Conservation (phyloP, 805 yeast genomes). For the Pichia heedii region DNA sequence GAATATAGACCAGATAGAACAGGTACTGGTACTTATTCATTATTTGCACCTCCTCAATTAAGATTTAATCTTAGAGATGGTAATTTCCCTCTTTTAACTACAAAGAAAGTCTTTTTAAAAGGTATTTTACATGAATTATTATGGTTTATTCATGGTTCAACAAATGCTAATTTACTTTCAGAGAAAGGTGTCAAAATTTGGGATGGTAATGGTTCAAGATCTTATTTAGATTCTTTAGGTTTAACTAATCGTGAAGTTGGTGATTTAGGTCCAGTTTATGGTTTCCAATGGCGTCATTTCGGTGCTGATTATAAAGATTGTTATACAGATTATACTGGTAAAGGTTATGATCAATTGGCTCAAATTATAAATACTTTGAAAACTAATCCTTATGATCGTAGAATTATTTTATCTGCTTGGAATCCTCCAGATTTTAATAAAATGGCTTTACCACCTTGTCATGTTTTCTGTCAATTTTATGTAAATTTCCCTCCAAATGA, state of each 20-base stretch:
- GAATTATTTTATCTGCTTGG: conserved; percentile 96
- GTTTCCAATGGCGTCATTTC: conserved; percentile 99
- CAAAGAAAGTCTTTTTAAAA: conserved; percentile 83
- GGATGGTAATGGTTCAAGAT: conserved; percentile 98
- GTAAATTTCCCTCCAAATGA: conserved; percentile 65
- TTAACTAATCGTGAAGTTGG: conserved; percentile 76
- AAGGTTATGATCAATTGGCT: conserved; percentile 85
- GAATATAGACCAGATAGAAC: conserved; percentile 93
- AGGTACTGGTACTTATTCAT: conserved; percentile 87
- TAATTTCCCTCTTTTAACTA: conserved; percentile 79
- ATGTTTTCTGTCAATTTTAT: conserved; percentile 90
- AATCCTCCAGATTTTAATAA: conserved; percentile 88
- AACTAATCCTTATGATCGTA: conserved; percentile 86
- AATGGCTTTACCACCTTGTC: conserved; percentile 99
- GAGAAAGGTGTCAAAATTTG: conserved; percentile 92
- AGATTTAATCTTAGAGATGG: conserved; percentile 70
- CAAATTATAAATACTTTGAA: conserved; percentile 72
- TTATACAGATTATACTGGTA: conserved; percentile 75
- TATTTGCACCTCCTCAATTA: conserved; percentile 95
- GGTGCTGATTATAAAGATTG: conserved; percentile 89
- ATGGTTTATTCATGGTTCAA: conserved; percentile 88
- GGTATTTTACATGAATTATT: conserved; percentile 84
- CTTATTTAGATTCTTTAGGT: conserved; percentile 78
- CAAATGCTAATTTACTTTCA: conserved; percentile 72
- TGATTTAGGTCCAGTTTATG: conserved; percentile 96